Evolutionary conservation across 164 flowering plant species (phyloP).

Genomic region (Vitis riparia): DNA sequence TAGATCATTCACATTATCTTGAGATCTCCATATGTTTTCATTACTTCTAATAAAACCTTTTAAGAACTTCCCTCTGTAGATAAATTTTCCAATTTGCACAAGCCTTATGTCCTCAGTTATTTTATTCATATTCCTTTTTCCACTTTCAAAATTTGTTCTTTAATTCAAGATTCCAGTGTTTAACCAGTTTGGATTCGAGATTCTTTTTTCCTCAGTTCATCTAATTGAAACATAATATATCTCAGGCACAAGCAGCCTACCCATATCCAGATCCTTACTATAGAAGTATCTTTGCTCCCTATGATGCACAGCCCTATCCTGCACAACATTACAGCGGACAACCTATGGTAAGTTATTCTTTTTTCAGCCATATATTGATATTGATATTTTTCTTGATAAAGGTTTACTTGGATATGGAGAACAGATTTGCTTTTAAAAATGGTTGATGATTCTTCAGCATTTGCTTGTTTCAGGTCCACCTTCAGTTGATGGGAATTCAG

Average conservation of each 20-base stretch:
- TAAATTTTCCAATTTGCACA: too few species aligned
- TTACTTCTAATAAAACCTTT: too few species aligned
- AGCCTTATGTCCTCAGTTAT: too few species aligned
- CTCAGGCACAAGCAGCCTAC: conserved; percentile 68
- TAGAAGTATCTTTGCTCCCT: conserved; percentile 83
- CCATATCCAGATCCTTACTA: conserved; percentile 94
- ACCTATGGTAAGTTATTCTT: conserved; percentile 58
- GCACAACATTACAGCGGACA: conserved; percentile 53
- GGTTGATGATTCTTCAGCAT: not conserved
- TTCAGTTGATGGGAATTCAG: conserved; percentile 71
- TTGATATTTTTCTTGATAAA: not conserved
- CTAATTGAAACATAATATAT: conserved; percentile 15
- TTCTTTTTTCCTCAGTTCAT: not conserved
- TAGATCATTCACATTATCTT: too few species aligned
- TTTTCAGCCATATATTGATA: not conserved
- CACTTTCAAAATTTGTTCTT: too few species aligned
- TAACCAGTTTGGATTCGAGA: too few species aligned
- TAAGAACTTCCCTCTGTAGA: too few species aligned
- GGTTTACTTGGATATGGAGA: not conserved
- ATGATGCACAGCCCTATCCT: conserved; percentile 70
- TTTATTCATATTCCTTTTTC: too few species aligned
- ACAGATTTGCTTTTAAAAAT: not conserved
- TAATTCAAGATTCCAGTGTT: too few species aligned
- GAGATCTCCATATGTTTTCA: too few species aligned
- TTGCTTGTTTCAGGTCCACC: conserved; percentile 55